Evolutionary conservation across 768 basidiomycete species (phyloP).

Genomic region (Mycena haematopus): DNA sequence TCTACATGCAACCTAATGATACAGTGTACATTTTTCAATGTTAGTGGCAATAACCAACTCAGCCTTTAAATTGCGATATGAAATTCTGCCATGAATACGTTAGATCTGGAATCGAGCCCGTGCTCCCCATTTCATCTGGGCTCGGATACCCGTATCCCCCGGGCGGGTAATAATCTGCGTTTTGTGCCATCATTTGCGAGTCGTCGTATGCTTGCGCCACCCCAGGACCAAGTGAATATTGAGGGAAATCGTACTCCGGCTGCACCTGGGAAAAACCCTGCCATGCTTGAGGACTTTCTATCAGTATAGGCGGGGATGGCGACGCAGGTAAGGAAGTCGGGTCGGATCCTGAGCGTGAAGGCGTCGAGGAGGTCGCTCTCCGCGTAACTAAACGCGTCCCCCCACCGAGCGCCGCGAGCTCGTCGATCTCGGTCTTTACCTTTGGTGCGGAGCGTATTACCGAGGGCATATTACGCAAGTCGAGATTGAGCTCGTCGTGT

Average conservation of each 20-base stretch:
- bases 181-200: constrained; percentile 39
- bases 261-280: constrained; percentile 27
- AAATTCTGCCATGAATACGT: constrained; percentile 57
- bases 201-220: constrained; percentile 29
- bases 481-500: constrained; percentile 45
- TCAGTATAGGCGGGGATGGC: constrained; percentile 41
- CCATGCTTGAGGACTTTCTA: constrained; percentile 28
- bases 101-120: constrained; percentile 42
- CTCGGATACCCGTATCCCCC: constrained; percentile 15
- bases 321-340: constrained; percentile 54
- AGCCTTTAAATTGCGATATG: constrained; percentile 49
- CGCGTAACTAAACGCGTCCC: constrained; percentile 67
- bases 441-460: constrained; percentile 44
- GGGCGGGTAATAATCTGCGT: constrained; percentile 35
- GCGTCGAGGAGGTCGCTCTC: constrained; percentile 50
- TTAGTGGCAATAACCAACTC: not conserved
- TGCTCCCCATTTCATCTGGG: constrained; percentile 22
- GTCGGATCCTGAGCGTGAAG: constrained; percentile 50
- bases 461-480: constrained; percentile 32
- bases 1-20: constrained; percentile 17
- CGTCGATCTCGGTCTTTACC: constrained; percentile 68
- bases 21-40: constrained; percentile 4
- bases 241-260: constrained; percentile 30
- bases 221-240: constrained; percentile 29
- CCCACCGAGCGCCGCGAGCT: constrained; percentile 65